Evolutionary conservation across 2,329 filamentous ascomycete genomes (phyloP).

Genomic region (Cordyceps cicadae): DNA sequence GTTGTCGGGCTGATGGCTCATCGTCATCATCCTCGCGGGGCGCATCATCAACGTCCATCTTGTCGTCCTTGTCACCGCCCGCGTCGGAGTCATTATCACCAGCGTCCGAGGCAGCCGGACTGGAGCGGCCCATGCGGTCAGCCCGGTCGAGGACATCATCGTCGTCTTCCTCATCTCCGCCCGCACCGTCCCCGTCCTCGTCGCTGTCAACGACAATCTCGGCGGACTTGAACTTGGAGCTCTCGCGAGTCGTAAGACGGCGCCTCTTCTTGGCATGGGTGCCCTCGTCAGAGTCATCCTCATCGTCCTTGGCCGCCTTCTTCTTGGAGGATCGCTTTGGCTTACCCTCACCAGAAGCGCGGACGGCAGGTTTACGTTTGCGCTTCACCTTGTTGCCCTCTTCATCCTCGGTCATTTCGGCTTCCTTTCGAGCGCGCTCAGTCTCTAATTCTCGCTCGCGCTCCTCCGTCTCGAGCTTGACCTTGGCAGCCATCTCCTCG

Average conservation of each 20-base stretch:
- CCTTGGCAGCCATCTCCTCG: constrained; percentile 67
- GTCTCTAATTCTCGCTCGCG: constrained; percentile 55
- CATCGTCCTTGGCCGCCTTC: constrained; percentile 34
- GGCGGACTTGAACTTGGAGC: constrained; percentile 71
- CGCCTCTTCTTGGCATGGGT: constrained; percentile 54
- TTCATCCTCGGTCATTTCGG: constrained; percentile 71
- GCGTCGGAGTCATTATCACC: constrained; percentile 1
- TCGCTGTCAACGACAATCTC: constrained; percentile 78
- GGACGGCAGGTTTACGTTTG: constrained; percentile 53
- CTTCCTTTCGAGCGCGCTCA: constrained; percentile 47
- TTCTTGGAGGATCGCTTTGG: constrained; percentile 37
- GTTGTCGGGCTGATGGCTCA: constrained; percentile 34
- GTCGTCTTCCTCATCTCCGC: constrained; percentile 25
- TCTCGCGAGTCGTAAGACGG: constrained; percentile 43
- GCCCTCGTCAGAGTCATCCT: constrained; percentile 30
- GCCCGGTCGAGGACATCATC: constrained; percentile 38
- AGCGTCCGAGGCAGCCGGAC: constrained; percentile 28
- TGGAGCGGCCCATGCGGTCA: constrained; percentile 32
- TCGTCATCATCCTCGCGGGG: constrained; percentile 35
- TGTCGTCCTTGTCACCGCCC: constrained; percentile 30
- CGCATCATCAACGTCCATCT: constrained; percentile 46
- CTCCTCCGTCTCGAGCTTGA: constrained; percentile 63
- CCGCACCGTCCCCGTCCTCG: constrained; percentile 38
- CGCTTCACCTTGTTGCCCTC: constrained; percentile 76
- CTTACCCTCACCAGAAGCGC: constrained; percentile 33